A percentile compares a stretch with the other conserved stretches of the same genome.
These are phyloP conservation scores for Hemisphaericaspora subhashii DNA, from an alignment of 1,139 yeast species.

Conservation along the genomic window DNA sequence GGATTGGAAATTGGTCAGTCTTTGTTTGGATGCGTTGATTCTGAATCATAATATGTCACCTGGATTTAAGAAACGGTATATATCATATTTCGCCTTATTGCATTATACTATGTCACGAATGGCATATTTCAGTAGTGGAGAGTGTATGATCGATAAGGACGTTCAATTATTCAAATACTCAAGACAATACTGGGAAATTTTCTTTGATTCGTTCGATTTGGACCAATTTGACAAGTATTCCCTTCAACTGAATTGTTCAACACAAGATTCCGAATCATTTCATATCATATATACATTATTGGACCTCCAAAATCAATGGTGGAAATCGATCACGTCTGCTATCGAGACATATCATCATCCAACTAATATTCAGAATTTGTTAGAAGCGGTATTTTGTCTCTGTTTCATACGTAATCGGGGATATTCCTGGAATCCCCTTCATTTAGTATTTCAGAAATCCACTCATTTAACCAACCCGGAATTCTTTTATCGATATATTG, in stretches of 20 bases:
- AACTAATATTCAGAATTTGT: slow-evolving; percentile 3
- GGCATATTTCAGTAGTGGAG: slow-evolving; percentile 4
- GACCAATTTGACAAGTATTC: slow-evolving; percentile 9
- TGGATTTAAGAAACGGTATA: slow-evolving; percentile 1
- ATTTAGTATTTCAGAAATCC: slow-evolving; percentile 9
- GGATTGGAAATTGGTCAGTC: slow-evolving; percentile 17
- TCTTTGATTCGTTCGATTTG: slow-evolving; percentile 12
- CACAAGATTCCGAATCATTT: slow-evolving; percentile 15
- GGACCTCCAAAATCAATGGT: slow-evolving; percentile 9
- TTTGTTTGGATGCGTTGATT: neutral
- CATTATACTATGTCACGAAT: slow-evolving; percentile 18
- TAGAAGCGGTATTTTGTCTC: slow-evolving; percentile 18
- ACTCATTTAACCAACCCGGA: slow-evolving; percentile 6
- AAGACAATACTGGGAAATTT: slow-evolving; percentile 15
- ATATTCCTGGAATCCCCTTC: slow-evolving; percentile 13
- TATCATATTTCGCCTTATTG: slow-evolving; percentile 26
- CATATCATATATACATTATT: slow-evolving; percentile 10
- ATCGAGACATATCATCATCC: slow-evolving; percentile 8
- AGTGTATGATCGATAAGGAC: neutral
- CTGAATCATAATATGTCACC: neutral
- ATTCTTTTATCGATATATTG: slow-evolving; percentile 29
- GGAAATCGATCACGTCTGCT: slow-evolving; percentile 8
- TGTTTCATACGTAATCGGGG: slow-evolving; percentile 6
- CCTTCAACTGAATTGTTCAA: slow-evolving; percentile 6
- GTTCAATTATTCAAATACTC: neutral